Base-by-base conservation (phyloP, 2,329 filamentous ascomycete genomes). In the Aspergillus sojae region DNA sequence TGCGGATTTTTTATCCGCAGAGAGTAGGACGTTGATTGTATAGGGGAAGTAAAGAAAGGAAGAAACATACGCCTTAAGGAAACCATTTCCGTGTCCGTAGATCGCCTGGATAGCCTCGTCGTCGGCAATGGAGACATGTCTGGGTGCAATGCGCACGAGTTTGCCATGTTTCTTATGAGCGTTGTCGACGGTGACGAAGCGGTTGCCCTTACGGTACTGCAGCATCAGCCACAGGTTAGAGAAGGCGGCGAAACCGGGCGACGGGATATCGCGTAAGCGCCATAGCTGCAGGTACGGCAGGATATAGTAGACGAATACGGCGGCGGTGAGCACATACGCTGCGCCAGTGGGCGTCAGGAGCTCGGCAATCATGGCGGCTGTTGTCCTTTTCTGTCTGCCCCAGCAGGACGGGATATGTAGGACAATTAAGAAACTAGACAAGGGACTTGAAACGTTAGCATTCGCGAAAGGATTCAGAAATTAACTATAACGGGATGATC, bases 81-180 rank as follows among this genome's bases (percentile, higher is more conserved):
- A 91, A 0, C 90, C 90, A 72, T 92, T 92, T 9, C 90, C 89
- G 70, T 93, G 90, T 5, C 93, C 93, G 70, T 96, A 96, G 60
- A 96, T 87, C 53, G 84, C 78, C 16, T 85, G 84, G 60, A 97
- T 94, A 1, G 91, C 92, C n/a, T 84, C 85, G 32, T 91, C 89
- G 72, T 96, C 92, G 60, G 90, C 91, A 61, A 97, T 82, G 62
- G 90, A 93, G 70, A 96, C 84, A 71, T 97, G 93, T 71, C 93
- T 88, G 1, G 94, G 94, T 72, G 93, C 90, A 67, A 97, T 90
- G 41, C 93, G 86, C 26, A 97, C 89, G 1, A 97, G 79, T n/a
- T 88, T 89, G 4, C 93, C 93, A 50, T 91, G 82, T 72, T 88
- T 90, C 81, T 90, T 86, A 78, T 97, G 93, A 9, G 87, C 82